Base-by-base conservation (phyloP, 2,329 filamentous ascomycete genomes). In the Graphiopsis chlorocephala region DNA sequence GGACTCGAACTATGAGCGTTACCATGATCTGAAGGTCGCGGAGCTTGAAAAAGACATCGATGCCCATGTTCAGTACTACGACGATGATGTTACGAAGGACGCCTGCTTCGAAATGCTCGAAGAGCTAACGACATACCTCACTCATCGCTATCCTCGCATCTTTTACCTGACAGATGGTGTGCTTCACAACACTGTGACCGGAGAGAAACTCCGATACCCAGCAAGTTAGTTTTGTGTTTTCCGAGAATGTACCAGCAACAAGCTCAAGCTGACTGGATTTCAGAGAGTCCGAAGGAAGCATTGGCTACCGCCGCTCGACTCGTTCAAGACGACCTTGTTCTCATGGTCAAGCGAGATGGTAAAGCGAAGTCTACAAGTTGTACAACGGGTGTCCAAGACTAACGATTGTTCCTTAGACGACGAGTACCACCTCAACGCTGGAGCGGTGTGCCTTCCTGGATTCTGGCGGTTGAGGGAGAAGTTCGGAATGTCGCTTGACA, bases 401-500 rank as follows among this genome's bases (percentile, higher is more conserved):
- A 20, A 48, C 7, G 3, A 26, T 5, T 28, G 1, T 20, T 12
- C 8, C 2, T n/a, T 14, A 61, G 59, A 62, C 25, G 60, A 38
- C 11, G 48, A 62, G n/a, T 62, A 62, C 15, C 60, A 62, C 25
- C 25, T 62, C 11, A 55, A 62, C 5, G 60, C 60, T 10, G 60
- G 48, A 25, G 60, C 60, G 8, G 60, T 62, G 6, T 62, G 60
- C 20, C 48, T 62, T 20, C 60, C 47, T n/a, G 52, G 28, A 17
- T 60, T 61, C 23, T 61, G 61, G 65, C 63, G 55, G 12, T 52
- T 65, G 33, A 57, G 55, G 31, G 65, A 67, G 56, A 64, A 64
- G 48, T 65, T 65, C 4, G 57, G 57, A 23, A 62, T 62, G 60
- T 62, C 60, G 14, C 23, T 62, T 2, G 60, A 62, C 5, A 62